Conservation (phyloP, 495 filamentous ascomycete genomes). For the Penicillium taxi region DNA sequence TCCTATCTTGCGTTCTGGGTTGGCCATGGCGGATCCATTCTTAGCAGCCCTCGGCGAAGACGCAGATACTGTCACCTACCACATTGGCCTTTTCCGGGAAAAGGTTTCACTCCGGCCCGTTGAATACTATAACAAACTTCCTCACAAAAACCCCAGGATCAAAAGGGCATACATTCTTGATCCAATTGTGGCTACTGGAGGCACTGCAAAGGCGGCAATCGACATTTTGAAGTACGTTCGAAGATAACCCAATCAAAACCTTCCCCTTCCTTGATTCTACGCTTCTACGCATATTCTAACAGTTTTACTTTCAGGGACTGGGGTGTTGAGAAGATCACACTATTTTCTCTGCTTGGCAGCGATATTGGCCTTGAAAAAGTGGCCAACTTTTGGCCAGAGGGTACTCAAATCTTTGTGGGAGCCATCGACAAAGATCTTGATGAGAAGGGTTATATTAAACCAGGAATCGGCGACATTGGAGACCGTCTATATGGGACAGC, state of each 20-base stretch:
- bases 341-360: slow-evolving; percentile 64
- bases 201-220: slow-evolving; percentile 76
- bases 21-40: slow-evolving; percentile 25
- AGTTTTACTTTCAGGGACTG: slow-evolving; percentile 50
- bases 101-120: slow-evolving; percentile 72
- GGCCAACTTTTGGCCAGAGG: slow-evolving; percentile 60
- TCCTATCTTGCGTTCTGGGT: slow-evolving; percentile 24
- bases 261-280: too few relatives aligned
- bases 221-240: slow-evolving; percentile 52
- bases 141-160: slow-evolving; percentile 44
- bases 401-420: slow-evolving; percentile 67
- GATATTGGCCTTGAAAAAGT: slow-evolving; percentile 55
- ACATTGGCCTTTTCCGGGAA: slow-evolving; percentile 84
- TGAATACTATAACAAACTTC: slow-evolving; percentile 94
- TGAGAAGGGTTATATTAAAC: slow-evolving; percentile 70
- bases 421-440: slow-evolving; percentile 65
- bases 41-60: slow-evolving; percentile 12
- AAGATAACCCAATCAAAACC: not conserved
- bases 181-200: slow-evolving; percentile 85
- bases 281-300: not conserved
- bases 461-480: slow-evolving; percentile 80
- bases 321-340: slow-evolving; percentile 69
- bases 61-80: slow-evolving; percentile 48
- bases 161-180: slow-evolving; percentile 65
- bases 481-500: slow-evolving; percentile 86